Base-by-base conservation (phyloP, 2,329 filamentous ascomycete genomes). In the Fusarium albosuccineum region DNA sequence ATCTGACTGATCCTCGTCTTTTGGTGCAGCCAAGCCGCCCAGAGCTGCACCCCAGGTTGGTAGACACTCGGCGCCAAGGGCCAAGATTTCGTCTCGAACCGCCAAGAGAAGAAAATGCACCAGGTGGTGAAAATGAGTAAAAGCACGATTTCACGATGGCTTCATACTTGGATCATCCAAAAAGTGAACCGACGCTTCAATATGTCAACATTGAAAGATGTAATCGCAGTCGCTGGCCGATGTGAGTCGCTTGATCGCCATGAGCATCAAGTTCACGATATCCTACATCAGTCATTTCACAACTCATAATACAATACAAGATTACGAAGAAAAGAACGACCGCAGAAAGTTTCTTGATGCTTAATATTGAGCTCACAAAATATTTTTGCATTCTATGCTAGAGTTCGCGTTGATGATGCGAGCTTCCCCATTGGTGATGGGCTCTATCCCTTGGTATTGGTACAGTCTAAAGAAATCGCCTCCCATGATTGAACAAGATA, bases 21-120 rank as follows among this genome's bases (percentile, higher is more conserved):
- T 55, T 58, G 44, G 61, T 55, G 58, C 55, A 65, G 70, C 70
- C 70, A 72, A 73, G 70, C 58, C 34, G 69, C 69, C 70, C 33
- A 71, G 62, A 70, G 57, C 71, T 70, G 67, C 63, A 65, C 65
- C 62, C 58, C 62, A 58, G 58, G 65, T 44, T 61, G 41, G 59
- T 33, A 54, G 41, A 16, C 26, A 17, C 53, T 70, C 50, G 67
- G 68, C 66, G 71, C 69, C 70, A 72, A 73, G 70, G 59, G 52
- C 69, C 69, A 72, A 73, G 69, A 29, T 30, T 59, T 62, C 36
- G 54, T 36, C 53, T 58, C 45, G 42, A 58, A 33, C 57, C 17
- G 71, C 71, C 71, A 73, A 73, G 71, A 66, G 54, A 33, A 29
- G 59, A 70, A 62, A 57, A n/a, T 49, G 45, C 66, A 73, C 71